Conservation (phyloP, 2,329 filamentous ascomycete species). For the Fusarium fujikuroi region DNA sequence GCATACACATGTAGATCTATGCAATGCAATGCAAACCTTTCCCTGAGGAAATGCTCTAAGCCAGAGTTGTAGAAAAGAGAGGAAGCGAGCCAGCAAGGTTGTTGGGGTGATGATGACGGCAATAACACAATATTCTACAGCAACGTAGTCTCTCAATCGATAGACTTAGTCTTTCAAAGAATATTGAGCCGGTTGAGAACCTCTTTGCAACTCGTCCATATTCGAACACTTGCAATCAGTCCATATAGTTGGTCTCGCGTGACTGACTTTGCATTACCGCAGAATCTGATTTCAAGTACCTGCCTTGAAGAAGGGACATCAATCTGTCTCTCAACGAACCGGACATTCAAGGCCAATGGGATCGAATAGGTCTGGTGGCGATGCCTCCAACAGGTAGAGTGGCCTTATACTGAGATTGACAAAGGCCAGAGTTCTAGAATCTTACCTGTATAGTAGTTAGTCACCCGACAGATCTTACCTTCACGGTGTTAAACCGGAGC, state of each 20-base stretch:
- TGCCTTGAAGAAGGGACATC: not conserved
- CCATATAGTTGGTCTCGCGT: not conserved
- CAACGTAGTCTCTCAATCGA: not conserved
- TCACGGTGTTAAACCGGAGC: not conserved
- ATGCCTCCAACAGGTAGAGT: constrained; percentile 27
- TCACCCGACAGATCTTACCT: not conserved
- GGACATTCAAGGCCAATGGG: not conserved
- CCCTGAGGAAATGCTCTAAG: constrained; percentile 7
- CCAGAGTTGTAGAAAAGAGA: constrained; percentile 6
- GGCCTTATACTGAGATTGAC: constrained; percentile 13
- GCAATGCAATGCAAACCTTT: constrained; percentile 8
- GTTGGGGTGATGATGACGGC: not conserved
- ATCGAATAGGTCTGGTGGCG: not conserved
- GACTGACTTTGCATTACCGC: not conserved
- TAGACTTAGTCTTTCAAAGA: not conserved
- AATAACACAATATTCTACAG: constrained; percentile 25
- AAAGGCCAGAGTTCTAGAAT: constrained; percentile 10
- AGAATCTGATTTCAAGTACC: not conserved
- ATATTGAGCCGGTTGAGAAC: not conserved
- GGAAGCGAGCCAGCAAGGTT: constrained; percentile 5
- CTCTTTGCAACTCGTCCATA: constrained; percentile 16
- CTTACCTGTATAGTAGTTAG: not conserved
- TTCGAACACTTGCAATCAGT: constrained; percentile 1
- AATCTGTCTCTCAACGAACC: not conserved
- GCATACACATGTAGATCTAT: constrained; percentile 8